Base-by-base conservation (phyloP, 2,329 filamentous ascomycete species). In the Monosporascus ibericus region DNA sequence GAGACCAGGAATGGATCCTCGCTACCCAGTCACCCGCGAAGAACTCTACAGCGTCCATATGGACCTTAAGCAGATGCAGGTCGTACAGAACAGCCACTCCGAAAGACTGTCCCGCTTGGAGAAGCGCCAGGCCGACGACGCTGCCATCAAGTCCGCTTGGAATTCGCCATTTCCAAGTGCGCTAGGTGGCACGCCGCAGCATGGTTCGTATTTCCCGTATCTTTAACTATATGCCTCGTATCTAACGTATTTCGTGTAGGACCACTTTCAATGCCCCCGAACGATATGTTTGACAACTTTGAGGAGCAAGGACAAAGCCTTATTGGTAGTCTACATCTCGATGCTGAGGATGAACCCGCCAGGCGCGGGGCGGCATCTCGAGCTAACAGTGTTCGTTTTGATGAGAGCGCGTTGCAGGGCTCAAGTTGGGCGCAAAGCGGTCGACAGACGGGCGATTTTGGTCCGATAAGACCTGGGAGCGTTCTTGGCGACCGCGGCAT, bases 381-480 rank as follows among this genome's bases (percentile, higher is more conserved):
- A 61, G 92, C 94, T 47, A 97, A 97, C 68, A 97, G 94, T 66
- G 94, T 99, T 60, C 88, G 94, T 38, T 99, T 99, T 64, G 94
- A 97, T 66, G 92, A 97, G 68, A 96, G 90, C 65, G 92, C 92
- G 15, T 84, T 96, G 61, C 91, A 96, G 62, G 88, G 90, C 47
- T 91, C 82, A 8, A 81, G 91, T 68, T 95, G 94, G 82, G 86
- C 86, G 38, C 90, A 95, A 64, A 84, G 83, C 58, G 88, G 87
- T 54, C 84, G 92, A 44, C 87, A 91, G 52, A 92, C 90, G 14
- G 84, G 88, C 47, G 94, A 97, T 52, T 87, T 95, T 60, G 83
- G 85, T 40, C 87, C 88, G 25, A 76, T 84, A 47, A 80, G 92
- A 49, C 91, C 90, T 22, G 82, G 85, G 24, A 95, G 90, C 68